phyloP scores from a whole-genome alignment of 1,139 yeast genomes.

The Yamadazyma diddensiae region DNA sequence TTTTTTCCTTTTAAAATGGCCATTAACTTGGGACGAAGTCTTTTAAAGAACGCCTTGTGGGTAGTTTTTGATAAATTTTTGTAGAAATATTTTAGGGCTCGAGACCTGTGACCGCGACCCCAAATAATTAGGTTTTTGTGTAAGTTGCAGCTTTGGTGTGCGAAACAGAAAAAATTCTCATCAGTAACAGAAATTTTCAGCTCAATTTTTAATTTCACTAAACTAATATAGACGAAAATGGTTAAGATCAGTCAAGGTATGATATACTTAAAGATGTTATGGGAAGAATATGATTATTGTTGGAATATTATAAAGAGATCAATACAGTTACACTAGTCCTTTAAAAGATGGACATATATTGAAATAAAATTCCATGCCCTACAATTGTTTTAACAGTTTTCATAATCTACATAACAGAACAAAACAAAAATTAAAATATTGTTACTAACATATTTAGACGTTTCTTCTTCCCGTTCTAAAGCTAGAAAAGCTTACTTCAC shows the following conservation, averaged over 20 bases:
- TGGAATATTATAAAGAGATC: too few species aligned
- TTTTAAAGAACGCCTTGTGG: too few species aligned
- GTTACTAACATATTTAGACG: constrained; percentile 53
- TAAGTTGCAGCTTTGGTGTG: too few species aligned
- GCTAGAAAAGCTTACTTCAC: constrained; percentile 99
- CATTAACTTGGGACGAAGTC: too few species aligned
- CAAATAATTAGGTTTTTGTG: constrained; percentile 10
- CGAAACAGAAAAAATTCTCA: constrained; percentile 13
- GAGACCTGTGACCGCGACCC: constrained; percentile 18
- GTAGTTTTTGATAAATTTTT: too few species aligned
- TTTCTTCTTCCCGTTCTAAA: constrained; percentile 99
- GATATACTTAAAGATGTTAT: constrained; percentile 4
- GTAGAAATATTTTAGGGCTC: constrained; percentile 18
- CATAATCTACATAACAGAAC: not conserved
- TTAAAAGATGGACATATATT: too few species aligned
- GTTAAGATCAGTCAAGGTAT: constrained; percentile 66
- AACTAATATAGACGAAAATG: constrained; percentile 33
- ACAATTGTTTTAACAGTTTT: too few species aligned
- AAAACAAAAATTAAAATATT: not conserved
- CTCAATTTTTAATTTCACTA: constrained; percentile 14
- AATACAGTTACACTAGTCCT: too few species aligned
- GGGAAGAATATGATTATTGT: not conserved
- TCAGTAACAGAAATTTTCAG: constrained; percentile 13
- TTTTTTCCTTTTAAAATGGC: constrained; percentile 1
- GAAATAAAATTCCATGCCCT: too few species aligned